Percentiles rank a stretch among this genome's conserved stretches.
Conservation (phyloP, 495 filamentous ascomycete genomes). For the Talaromyces liani region DNA sequence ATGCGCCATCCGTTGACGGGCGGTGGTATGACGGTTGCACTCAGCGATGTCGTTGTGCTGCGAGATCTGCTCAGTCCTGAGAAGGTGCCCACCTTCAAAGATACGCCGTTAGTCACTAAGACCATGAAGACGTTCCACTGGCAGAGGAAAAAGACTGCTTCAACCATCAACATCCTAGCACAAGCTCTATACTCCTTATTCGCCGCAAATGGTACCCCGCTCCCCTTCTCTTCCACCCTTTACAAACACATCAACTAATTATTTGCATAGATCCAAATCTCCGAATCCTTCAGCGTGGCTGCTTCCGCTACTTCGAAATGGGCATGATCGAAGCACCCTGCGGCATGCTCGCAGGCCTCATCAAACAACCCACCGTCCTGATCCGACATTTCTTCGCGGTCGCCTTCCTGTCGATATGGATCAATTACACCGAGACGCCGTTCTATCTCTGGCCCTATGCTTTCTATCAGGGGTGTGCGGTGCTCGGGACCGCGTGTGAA, state of each 20-base stretch:
- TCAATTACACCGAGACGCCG: constrained; percentile 52
- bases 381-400: constrained; percentile 93
- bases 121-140: constrained; percentile 81
- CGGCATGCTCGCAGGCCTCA: constrained; percentile 76
- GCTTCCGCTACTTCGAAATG: constrained; percentile 85
- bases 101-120: constrained; percentile 52
- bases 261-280: constrained; percentile 57
- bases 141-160: constrained; percentile 70
- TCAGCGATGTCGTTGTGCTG: constrained; percentile 80
- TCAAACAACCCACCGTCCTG: constrained; percentile 68
- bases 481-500: constrained; percentile 81
- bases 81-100: constrained; percentile 57
- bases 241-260: background rate
- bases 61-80: constrained; percentile 60
- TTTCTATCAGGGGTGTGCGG: constrained; percentile 50
- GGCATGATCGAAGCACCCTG: constrained; percentile 73
- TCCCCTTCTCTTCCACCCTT: background rate
- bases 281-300: constrained; percentile 75
- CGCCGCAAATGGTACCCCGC: constrained; percentile 61
- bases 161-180: constrained; percentile 92
- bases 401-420: constrained; percentile 81
- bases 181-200: constrained; percentile 87
- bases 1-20: constrained; percentile 95
- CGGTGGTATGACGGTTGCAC: constrained; percentile 92
- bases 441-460: constrained; percentile 53